Percentiles rank a stretch among this genome's conserved stretches.
Conservation (phyloP, 2,329 filamentous ascomycete species). For the Blastomyces parvus region DNA sequence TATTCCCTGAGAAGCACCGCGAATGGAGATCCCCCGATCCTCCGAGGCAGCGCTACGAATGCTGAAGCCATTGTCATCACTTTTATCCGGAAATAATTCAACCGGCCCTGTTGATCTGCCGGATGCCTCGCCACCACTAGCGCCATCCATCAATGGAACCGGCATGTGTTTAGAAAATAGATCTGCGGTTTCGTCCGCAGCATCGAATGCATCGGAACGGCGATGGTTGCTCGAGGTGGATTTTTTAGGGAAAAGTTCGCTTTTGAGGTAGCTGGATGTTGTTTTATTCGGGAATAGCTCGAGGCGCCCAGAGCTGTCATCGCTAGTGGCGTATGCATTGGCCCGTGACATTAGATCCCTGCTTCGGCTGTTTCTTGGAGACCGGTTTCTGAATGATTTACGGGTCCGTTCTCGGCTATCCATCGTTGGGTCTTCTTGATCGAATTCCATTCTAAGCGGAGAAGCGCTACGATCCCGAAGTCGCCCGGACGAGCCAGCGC, state of each 20-base stretch:
- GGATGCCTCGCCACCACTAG: conserved; percentile 15
- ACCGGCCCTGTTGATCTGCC: conserved; percentile 12
- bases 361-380: conserved; percentile 22
- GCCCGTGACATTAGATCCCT: conserved; percentile 25
- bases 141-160: conserved; percentile 42
- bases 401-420: conserved; percentile 30
- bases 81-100: conserved; percentile 33
- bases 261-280: conserved; percentile 37
- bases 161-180: conserved; percentile 43
- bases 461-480: conserved; percentile 53
- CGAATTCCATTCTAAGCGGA: conserved; percentile 45
- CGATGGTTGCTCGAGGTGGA: conserved; percentile 34
- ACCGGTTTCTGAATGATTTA: conserved; percentile 35
- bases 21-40: conserved; percentile 30
- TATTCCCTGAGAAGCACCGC: conserved; percentile 42
- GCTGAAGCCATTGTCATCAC: conserved; percentile 35
- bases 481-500: conserved; percentile 33
- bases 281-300: conserved; percentile 41
- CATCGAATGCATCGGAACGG: conserved; percentile 45
- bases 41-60: conserved; percentile 51
- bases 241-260: conserved; percentile 51
- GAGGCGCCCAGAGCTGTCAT: conserved; percentile 31
- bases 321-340: conserved; percentile 24
- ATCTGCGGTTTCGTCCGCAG: conserved; percentile 46
- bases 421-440: conserved; percentile 26